Evolutionary conservation across 2,329 filamentous ascomycete genomes (phyloP).

Genomic region (Parastagonospora avenae): DNA sequence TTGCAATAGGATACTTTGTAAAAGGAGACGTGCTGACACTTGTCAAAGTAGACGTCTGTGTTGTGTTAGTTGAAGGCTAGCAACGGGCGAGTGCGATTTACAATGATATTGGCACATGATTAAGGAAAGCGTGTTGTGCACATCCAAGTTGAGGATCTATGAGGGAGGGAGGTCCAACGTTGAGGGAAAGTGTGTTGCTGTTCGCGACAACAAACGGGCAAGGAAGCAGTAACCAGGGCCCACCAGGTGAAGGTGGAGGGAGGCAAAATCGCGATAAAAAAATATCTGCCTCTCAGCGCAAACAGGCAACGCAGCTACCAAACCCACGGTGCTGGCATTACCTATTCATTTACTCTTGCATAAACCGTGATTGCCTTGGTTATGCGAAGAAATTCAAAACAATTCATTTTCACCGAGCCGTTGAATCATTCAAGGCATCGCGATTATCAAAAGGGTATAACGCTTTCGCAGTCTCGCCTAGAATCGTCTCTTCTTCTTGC

Average conservation of each 20-base stretch:
- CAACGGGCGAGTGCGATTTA: conserved; percentile 3
- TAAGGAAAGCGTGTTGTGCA: conserved; percentile 6
- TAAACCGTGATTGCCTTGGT: too few species aligned
- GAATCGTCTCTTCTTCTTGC: conserved; percentile 44
- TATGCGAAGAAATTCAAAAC: too few species aligned
- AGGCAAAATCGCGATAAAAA: neutral
- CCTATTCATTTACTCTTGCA: too few species aligned
- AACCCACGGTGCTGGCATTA: too few species aligned
- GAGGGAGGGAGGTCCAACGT: conserved; percentile 2
- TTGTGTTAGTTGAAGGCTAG: neutral
- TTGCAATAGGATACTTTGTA: conserved; percentile 40
- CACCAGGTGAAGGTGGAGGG: conserved; percentile 5
- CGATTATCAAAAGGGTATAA: too few species aligned
- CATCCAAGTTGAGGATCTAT: neutral
- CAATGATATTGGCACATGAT: conserved; percentile 42
- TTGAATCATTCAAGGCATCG: too few species aligned
- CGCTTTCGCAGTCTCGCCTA: conserved; percentile 6
- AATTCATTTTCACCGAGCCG: too few species aligned
- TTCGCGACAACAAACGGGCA: conserved; percentile 4
- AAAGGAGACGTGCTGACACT: conserved; percentile 40
- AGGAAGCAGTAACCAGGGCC: conserved; percentile 6
- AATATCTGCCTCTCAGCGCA: too few species aligned
- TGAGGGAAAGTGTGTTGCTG: conserved; percentile 2
- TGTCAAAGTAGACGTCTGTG: conserved; percentile 34
- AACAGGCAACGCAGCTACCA: too few species aligned